phyloP scores from a whole-genome alignment of 169 alveolate species.

The Prorocentrum cordatum region DNA sequence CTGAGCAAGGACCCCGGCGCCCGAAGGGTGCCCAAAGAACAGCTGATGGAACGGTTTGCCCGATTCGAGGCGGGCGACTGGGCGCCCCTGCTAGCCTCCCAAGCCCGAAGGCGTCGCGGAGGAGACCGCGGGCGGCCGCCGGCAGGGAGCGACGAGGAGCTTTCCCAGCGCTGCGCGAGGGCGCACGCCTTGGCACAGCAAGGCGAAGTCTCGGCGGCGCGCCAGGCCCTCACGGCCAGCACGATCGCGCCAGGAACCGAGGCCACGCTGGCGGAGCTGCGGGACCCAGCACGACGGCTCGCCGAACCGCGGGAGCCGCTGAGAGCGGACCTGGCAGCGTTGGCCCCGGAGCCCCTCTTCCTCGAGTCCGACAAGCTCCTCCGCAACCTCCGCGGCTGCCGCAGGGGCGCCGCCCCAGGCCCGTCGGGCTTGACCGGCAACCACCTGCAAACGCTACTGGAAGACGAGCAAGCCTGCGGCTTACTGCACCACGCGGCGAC shows the following conservation, averaged over 20 bases:
- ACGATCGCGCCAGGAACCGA: neutral
- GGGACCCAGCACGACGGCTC: neutral
- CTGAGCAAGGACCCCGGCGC: no score
- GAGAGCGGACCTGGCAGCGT: neutral
- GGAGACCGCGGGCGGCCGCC: no score
- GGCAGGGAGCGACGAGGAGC: no score
- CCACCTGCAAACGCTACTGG: neutral
- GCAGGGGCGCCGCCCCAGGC: neutral
- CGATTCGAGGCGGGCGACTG: no score
- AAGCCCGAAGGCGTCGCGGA: no score
- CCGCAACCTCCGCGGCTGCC: neutral
- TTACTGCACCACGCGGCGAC: neutral
- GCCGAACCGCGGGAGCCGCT: neutral
- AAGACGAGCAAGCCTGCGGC: neutral
- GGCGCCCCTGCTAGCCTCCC: no score
- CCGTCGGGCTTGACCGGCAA: neutral
- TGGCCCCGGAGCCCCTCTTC: neutral
- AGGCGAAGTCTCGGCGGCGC: neutral
- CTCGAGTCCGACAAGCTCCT: neutral
- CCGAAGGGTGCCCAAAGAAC: no score
- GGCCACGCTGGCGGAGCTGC: neutral
- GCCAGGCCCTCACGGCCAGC: neutral
- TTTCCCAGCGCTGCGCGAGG: neutral
- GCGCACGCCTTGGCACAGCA: neutral
- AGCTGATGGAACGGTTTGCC: no score